Base-by-base conservation (phyloP, 176 grass and related monocot species). In the Eragrostis nindensis region DNA sequence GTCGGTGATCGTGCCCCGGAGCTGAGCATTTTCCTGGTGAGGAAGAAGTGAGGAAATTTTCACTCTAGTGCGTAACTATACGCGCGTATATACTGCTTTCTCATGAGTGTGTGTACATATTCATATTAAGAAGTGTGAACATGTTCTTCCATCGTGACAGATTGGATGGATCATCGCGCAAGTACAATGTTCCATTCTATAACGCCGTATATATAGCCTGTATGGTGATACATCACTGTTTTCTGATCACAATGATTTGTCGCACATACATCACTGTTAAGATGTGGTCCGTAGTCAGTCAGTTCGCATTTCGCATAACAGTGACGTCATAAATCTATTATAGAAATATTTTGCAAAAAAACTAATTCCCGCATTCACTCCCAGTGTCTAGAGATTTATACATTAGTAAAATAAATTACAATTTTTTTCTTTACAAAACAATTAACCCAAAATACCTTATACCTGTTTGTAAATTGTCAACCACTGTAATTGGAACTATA, bases 11-110 rank as follows among this genome's bases (percentile, higher is more conserved):
- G 62, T 39, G 86, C 76, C 30, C 78, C 91, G 14, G 94, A 97
- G 80, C 68, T 97, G 30, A 91, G 91, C 52, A 87, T 97, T 80
- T 97, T 97, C 77, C 70, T 97, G 9, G 94, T 97, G 24, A 91
- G 94, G 83, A 76, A 89, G 76, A 97, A 93, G 87, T 97, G 84
- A 93, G 48, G 1, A 2, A 30, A 55, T 13, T 36, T 36, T 36
- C 8, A 30, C 53, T 11, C n/a, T 13, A 54, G 71, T 44, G 57
- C 7, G 12, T 19, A 52, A 24, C 45, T 11, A 14, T 7, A 13
- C 12, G 27, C n/a, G n/a, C n/a, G n/a, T n/a, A n/a, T 12, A 26
- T 67, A 42, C 62, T 62, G 24, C 45, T 14, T 17, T 25, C 6
- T 44, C 11, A 13, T 63, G 11, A 54, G 53, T 74, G 42, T 25